Percentiles rank a stretch among this genome's conserved stretches.
phyloP scores from a whole-genome alignment of 2,329 filamentous ascomycete genomes.

The Fonsecaea pedrosoi region DNA sequence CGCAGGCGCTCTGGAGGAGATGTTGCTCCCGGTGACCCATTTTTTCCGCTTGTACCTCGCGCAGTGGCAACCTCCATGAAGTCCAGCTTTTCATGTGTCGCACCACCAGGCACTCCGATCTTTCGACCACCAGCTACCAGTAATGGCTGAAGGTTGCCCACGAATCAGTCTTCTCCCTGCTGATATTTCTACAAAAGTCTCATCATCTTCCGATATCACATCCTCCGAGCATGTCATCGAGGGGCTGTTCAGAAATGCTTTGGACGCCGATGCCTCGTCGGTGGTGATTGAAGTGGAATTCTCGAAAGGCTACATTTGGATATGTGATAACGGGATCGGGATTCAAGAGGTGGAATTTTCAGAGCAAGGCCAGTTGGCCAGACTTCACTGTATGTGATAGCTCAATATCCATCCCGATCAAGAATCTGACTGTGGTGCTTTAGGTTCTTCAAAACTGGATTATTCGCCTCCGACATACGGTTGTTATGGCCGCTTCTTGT shows the following conservation, averaged over 20 bases:
- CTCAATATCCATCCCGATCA: conserved; percentile 18
- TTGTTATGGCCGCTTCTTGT: conserved; percentile 74
- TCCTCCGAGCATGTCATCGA: conserved; percentile 73
- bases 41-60: neutral
- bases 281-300: conserved; percentile 78
- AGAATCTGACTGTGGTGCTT: conserved; percentile 28
- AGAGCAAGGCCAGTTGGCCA: conserved; percentile 32
- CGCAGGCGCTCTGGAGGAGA: conserved; percentile 18
- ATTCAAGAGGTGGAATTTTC: conserved; percentile 76
- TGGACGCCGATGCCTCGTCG: conserved; percentile 77
- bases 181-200: conserved; percentile 64
- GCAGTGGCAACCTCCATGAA: conserved; percentile 28
- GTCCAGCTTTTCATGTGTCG: neutral
- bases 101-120: neutral
- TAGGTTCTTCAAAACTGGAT: conserved; percentile 80
- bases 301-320: conserved; percentile 72
- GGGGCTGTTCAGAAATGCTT: conserved; percentile 79
- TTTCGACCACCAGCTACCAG: neutral
- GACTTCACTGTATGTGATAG: conserved; percentile 70
- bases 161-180: conserved; percentile 29
- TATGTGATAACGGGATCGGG: conserved; percentile 85
- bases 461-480: conserved; percentile 63
- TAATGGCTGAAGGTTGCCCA: conserved; percentile 15
- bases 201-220: conserved; percentile 80
- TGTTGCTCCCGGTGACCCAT: conserved; percentile 5